phyloP scores from a whole-genome alignment of 768 basidiomycete genomes.

The Filobasidium wieringae region DNA sequence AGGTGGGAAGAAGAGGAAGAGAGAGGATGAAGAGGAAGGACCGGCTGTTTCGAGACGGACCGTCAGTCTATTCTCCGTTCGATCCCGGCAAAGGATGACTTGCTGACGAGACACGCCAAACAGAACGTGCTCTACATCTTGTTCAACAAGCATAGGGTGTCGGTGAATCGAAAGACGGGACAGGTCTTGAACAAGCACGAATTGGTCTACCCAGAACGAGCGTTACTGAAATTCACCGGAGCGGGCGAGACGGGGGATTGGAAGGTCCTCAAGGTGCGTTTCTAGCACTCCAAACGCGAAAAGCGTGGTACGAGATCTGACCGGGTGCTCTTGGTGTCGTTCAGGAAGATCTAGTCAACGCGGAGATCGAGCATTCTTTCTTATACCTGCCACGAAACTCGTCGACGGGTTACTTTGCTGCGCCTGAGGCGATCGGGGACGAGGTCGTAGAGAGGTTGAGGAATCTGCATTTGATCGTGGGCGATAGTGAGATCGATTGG shows the following conservation, averaged over 20 bases:
- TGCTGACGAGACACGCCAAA: neutral
- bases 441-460: slow-evolving; percentile 28
- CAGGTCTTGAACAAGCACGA: slow-evolving; percentile 25
- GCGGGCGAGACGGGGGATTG: slow-evolving; percentile 36
- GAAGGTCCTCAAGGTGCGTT: slow-evolving; percentile 39
- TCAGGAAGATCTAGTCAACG: slow-evolving; percentile 24
- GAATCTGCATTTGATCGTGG: slow-evolving; percentile 24
- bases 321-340: too few relatives aligned
- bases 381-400: slow-evolving; percentile 35
- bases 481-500: slow-evolving; percentile 30
- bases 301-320: too few relatives aligned
- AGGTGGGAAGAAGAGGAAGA: slow-evolving; percentile 15
- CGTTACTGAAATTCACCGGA: slow-evolving; percentile 34
- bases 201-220: slow-evolving; percentile 25
- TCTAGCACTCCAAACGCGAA: neutral
- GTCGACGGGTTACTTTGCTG: slow-evolving; percentile 30
- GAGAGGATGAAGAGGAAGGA: slow-evolving; percentile 15
- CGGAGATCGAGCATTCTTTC: slow-evolving; percentile 35
- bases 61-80: slow-evolving; percentile 11
- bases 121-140: slow-evolving; percentile 21
- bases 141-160: slow-evolving; percentile 32
- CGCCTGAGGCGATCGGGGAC: slow-evolving; percentile 26
- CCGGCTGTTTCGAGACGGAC: slow-evolving; percentile 17
- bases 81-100: slow-evolving; percentile 11
- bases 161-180: slow-evolving; percentile 27